A percentile compares a stretch with the other conserved stretches of the same genome.
These are phyloP conservation scores for Epithele typhae DNA, from an alignment of 768 basidiomycete genomes.

Conservation along the genomic window DNA sequence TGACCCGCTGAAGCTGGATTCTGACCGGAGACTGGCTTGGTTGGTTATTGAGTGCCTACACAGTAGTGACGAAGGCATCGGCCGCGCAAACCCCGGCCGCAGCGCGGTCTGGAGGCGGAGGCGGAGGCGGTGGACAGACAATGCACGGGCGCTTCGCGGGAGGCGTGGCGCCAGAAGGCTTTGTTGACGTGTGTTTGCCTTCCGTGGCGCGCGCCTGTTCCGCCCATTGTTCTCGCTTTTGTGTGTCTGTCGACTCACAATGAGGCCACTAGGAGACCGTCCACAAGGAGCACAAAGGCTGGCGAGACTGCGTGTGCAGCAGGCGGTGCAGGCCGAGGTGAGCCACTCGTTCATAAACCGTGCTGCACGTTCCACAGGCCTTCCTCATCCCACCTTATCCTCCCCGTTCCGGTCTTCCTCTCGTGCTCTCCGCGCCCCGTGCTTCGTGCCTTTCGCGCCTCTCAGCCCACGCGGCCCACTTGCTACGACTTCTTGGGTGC, in stretches of 20 bases:
- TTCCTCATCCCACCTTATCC: constrained; percentile 12
- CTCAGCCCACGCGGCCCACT: background rate
- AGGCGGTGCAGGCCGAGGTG: background rate
- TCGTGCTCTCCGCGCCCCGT: too few relatives aligned
- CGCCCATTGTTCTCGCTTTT: constrained; percentile 13
- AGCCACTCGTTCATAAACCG: constrained; percentile 8
- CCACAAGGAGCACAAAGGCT: constrained; percentile 1
- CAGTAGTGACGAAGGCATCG: too few relatives aligned
- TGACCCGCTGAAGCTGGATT: too few relatives aligned
- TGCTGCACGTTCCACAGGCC: background rate
- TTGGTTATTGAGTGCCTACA: too few relatives aligned
- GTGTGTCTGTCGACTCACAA: constrained; percentile 12
- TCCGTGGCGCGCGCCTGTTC: constrained; percentile 8
- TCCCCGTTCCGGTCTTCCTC: constrained; percentile 2
- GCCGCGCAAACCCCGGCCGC: too few relatives aligned
- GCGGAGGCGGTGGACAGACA: too few relatives aligned
- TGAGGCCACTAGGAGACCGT: constrained; percentile 6
- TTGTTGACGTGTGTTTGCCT: constrained; percentile 5
- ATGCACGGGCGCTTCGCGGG: background rate
- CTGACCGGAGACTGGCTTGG: too few relatives aligned
- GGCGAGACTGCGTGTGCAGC: too few relatives aligned
- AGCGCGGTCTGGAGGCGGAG: too few relatives aligned
- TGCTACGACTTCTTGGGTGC: constrained; percentile 10
- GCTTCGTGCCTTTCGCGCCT: too few relatives aligned
- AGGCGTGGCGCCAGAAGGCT: background rate